Base-by-base conservation (phyloP, 208 protist genomes). In the Trypanosomatidae sp. region DNA sequence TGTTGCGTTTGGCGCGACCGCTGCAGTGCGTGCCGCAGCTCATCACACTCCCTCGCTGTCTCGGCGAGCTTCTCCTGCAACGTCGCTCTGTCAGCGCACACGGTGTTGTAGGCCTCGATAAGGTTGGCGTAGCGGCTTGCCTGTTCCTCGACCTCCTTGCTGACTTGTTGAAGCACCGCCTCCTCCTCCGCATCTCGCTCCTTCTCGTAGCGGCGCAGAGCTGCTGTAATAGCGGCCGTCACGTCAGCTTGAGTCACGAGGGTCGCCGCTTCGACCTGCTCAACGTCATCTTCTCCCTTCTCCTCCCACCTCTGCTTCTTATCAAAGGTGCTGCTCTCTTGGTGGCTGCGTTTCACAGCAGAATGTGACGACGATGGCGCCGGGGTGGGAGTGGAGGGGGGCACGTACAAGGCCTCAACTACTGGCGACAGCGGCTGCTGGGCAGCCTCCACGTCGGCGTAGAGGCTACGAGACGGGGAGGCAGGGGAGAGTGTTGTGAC, bases 111-210 rank as follows among this genome's bases (percentile, higher is more conserved):
- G 30, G 76, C 77, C 46, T 67, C 65, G 2, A 80, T 52, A n/a
- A 93, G 72, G 22, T 69, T 68, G 0, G 81, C 82, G 69, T 90
- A 87, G 0, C 80, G 76, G 5, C 60, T 39, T 13, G 83, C 82
- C 69, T 91, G 87, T 58, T 73, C 66, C 71, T 89, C 86, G 49
- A 95, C 88, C 75, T 95, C 91, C 30, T 44, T 72, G n/a, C 77
- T 81, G 22, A 95, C 83, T 56, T 90, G 77, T 69, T 86, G 75
- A 25, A 95, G 81, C 47, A 92, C 81, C 13, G 74, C 77, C 53
- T 88, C 85, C 73, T 95, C 91, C 71, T 93, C 91, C 9, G 81
- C 80, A 75, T 95, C 88, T 13, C 91, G 80, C 69, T 75, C 66
- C 62, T 80, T 76, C 50, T 93, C 86, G 59, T 94, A 94, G 22